Evolutionary conservation across 176 grass and related monocot genomes (phyloP).

Genomic region (Ampelocalamus luodianensis): DNA sequence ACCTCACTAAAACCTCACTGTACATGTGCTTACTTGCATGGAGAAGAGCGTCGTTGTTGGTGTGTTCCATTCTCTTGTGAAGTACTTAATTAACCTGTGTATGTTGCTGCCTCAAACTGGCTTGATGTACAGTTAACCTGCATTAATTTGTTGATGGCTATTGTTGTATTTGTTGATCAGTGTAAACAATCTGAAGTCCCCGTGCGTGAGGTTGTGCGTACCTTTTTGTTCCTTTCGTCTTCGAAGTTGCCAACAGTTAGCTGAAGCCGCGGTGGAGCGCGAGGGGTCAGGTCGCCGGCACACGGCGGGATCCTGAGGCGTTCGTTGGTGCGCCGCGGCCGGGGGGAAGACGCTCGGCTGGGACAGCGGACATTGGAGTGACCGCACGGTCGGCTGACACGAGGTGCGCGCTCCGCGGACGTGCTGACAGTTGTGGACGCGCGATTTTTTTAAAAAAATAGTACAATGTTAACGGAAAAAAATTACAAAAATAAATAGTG

Average conservation of each 20-base stretch:
- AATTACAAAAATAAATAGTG: too few species aligned
- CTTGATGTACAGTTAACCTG: slow-evolving; percentile 50
- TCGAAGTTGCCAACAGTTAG: neutral
- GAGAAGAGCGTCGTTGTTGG: slow-evolving; percentile 40
- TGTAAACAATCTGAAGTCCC: neutral
- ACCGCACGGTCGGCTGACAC: too few species aligned
- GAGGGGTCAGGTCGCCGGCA: too few species aligned
- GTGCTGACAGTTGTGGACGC: neutral
- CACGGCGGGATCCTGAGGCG: neutral
- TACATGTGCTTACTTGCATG: slow-evolving; percentile 67
- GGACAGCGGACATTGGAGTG: neutral
- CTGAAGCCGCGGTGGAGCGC: neutral
- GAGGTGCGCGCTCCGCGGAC: too few species aligned
- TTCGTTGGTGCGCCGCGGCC: neutral
- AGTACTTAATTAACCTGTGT: slow-evolving; percentile 21
- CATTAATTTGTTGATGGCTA: slow-evolving; percentile 15
- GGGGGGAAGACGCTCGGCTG: neutral
- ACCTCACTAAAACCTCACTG: slow-evolving; percentile 72
- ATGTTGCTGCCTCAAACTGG: slow-evolving; percentile 31
- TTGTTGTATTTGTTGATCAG: neutral
- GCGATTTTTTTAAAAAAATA: too few species aligned
- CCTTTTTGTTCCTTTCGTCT: neutral
- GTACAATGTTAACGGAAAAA: too few species aligned
- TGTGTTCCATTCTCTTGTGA: slow-evolving; percentile 48
- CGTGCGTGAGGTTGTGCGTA: neutral